Base-by-base conservation (phyloP, 176 grass and related monocot species). In the Elymus sibiricus region DNA sequence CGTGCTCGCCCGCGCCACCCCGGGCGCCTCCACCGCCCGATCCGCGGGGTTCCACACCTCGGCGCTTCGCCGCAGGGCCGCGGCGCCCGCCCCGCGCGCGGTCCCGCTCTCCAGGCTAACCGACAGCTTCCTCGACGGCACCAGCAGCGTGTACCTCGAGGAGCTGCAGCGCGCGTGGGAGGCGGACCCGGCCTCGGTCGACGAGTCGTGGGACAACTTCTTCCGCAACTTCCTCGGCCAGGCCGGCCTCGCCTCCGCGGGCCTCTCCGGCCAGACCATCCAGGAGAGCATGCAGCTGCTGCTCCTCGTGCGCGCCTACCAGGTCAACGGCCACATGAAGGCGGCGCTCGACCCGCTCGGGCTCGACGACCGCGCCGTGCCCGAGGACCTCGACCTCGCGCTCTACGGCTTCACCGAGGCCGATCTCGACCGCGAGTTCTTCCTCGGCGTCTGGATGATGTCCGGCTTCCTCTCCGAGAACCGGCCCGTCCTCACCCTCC, bases 291-390 rank as follows among this genome's bases (percentile, higher is more conserved):
- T 95, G 94, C 79, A 86, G 91, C 82, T 95, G 15, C 86, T 95
- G 10, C 87, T 95, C 70, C 91, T 95, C 59, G 90, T 93, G 71
- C 79, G 94, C 28, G 94, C 94, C 53, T 95, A 95, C 84, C 96
- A 98, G 63, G 96, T 98, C 56, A 98, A 92, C 64, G 96, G 96
- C 40, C 96, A 98, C 86, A 91, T 95, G 93, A 95, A 89, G 78
- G 91, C 96, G 2, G 86, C 82, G 70, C 83, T 98, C 74, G 93
- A 98, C 86, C 96, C 96, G 15, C 82, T 95, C 34, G 55, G 84
- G 19, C 84, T 98, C 46, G 93, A 98, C 35, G 34, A 92, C 77
- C 86, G 92, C 5, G 64, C 79, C 44, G 58, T 94, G 1, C 88
- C 93, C 0, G 93, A 98, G 0, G 93, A 94, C 82, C 86, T 98